Base-by-base conservation (phyloP, 352 stramenopile species). In the Phytophthora europaea region DNA sequence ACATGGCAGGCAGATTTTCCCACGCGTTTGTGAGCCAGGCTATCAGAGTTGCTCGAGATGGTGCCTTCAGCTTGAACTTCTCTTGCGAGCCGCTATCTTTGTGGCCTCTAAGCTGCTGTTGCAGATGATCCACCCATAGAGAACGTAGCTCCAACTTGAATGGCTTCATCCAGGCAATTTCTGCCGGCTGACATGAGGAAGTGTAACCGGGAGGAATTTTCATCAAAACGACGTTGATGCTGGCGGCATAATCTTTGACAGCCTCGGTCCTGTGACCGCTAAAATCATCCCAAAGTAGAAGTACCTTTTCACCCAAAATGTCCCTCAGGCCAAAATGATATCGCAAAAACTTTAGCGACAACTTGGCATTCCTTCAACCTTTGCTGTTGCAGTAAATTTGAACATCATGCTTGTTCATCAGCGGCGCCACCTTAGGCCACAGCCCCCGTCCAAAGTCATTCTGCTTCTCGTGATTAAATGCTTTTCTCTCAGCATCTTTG, bases 81-180 rank as follows among this genome's bases (percentile, higher is more conserved):
- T 20, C 40, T 48, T 18, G 13, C 40, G 40, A 20, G 13, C 40
- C 40, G 22, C 40, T 15, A 20, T 48, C 40, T n/a, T 48, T 18
- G 18, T 48, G 40, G 6, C 6, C 16, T 20, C 16, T 20, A 18
- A 48, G 16, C 18, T 48, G 40, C 13, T n/a, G 13, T 13, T 48
- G 40, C 13, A 22, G 40, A n/a, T 48, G 40, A 12, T 22, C 40
- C 40, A 48, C 40, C 40, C 40, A 48, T 20, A 48, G 13, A 20
- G 40, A 20, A 18, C 13, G 13, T 20, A 48, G 6, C 16, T 48
- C 40, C 40, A 43, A 43, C 34, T 75, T 75, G 6, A 70, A 47
- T 48, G 68, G 68, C 18, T 57, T 63, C 20, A 59, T 71, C 68
- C 68, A 71, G 3, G 55, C 61, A 12, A 75, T 55, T 53, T 71